Conservation (phyloP, 305 asterid species). For the Fraxinus dipetala region DNA sequence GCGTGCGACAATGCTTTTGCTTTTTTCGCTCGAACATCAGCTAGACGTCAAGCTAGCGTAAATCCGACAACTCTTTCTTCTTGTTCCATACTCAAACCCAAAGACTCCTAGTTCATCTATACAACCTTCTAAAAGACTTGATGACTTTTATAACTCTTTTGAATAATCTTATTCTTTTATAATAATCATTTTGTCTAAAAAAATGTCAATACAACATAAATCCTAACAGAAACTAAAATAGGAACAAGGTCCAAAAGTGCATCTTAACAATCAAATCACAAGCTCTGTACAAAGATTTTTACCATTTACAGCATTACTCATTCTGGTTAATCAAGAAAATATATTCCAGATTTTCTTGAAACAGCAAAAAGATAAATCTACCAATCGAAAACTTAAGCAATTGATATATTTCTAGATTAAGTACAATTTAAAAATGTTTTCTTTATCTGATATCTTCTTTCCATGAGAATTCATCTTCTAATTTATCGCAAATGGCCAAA, state of each 20-base stretch:
- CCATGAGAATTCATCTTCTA: neutral
- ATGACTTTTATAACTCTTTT: too few species aligned
- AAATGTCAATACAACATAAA: too few species aligned
- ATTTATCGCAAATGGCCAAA: neutral
- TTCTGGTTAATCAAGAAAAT: neutral
- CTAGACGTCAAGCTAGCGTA: too few species aligned
- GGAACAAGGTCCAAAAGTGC: neutral
- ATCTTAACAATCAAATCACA: neutral
- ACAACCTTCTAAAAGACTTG: too few species aligned
- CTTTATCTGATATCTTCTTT: conserved; percentile 10
- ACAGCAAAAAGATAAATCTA: conserved; percentile 16
- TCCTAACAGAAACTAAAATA: neutral
- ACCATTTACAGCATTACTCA: conserved; percentile 8
- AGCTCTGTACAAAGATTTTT: neutral
- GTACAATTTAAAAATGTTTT: neutral
- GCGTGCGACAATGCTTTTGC: too few species aligned
- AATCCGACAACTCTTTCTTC: too few species aligned
- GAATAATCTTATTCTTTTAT: too few species aligned
- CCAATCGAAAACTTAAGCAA: neutral
- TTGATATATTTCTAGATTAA: neutral
- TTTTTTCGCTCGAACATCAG: too few species aligned
- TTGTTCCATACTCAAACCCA: too few species aligned
- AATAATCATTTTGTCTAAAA: too few species aligned
- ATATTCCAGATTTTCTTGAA: neutral
- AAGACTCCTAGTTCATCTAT: too few species aligned